Base-by-base conservation (phyloP, 768 basidiomycete genomes). In the Boletellus ananiceps region DNA sequence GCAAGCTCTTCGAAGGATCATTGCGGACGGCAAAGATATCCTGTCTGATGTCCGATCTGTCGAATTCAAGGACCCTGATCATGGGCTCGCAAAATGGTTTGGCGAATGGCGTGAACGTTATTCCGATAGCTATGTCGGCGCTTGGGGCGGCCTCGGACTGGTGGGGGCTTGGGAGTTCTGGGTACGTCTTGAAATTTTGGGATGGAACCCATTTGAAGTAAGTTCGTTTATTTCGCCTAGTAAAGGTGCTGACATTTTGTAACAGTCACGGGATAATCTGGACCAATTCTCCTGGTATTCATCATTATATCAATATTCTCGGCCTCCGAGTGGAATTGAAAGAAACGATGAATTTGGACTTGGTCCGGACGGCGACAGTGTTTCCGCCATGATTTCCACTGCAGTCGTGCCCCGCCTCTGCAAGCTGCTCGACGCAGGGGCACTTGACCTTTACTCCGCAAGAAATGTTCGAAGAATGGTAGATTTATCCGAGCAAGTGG, bases 101-200 rank as follows among this genome's bases (percentile, higher is more conserved):
- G 76, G 74, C 1, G 75, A 73, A 50, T 97, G 94, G 94, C 74
- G 92, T 46, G 74, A 79, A 52, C 76, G 74, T 53, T 92, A 86
- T 57, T 74, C 73, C 5, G 93, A 97, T 54, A 91, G 79, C 51
- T 97, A 95, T 69, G 71, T 77, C 2, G 84, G 87, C 34, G 94
- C 94, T 4, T 97, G 89, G 75, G 93, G 93, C 40, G 89, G 93
- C 4, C 71, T 94, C 46, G 91, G 86, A 0, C 76, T 93, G 37
- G 83, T 94, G 1, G 84, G 84, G 43, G 88, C 89, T 41, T 95
- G 93, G 92, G 93, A 93, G 66, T 95, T 93, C 65, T 94, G 91
- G 90, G 82, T 82, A n/a, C 74, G 92, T 47, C 71, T 92, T 49
- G 93, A 97, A 69, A 76, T 84, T 54, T 69, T 91, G 11, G 88